Evolutionary conservation across 2,329 filamentous ascomycete species (phyloP).

Genomic region (Talaromyces sp.): DNA sequence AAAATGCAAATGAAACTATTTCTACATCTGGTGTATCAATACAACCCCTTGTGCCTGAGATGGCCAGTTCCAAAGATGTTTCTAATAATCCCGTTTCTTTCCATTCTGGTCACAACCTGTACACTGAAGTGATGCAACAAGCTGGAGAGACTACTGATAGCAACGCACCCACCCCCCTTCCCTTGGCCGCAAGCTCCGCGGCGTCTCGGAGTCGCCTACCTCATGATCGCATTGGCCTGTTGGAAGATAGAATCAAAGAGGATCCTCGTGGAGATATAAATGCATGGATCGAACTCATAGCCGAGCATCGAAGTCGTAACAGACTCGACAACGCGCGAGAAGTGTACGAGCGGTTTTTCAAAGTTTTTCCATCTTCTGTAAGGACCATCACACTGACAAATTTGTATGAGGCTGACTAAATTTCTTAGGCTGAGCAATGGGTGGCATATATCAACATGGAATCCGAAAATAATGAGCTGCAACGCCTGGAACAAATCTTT

Average conservation of each 20-base stretch:
- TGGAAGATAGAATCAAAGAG: conserved; percentile 88
- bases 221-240: conserved; percentile 70
- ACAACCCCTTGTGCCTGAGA: conserved; percentile 55
- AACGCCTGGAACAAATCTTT: conserved; percentile 78
- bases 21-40: conserved; percentile 59
- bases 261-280: conserved; percentile 90
- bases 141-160: conserved; percentile 34
- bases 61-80: conserved; percentile 46
- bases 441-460: conserved; percentile 86
- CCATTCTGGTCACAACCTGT: conserved; percentile 35
- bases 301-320: conserved; percentile 75
- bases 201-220: conserved; percentile 56
- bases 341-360: conserved; percentile 81
- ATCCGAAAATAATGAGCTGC: conserved; percentile 77
- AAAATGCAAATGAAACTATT: conserved; percentile 52
- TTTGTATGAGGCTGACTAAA: conserved; percentile 31
- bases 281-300: conserved; percentile 84
- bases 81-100: conserved; percentile 48
- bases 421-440: conserved; percentile 79
- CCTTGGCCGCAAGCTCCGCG: conserved; percentile 33
- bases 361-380: conserved; percentile 86
- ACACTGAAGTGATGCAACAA: conserved; percentile 33
- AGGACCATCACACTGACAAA: conserved; percentile 38
- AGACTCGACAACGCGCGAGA: conserved; percentile 76
- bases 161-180: conserved; percentile 31